Base-by-base conservation (phyloP, 2,329 filamentous ascomycete genomes). In the Didymella pomorum region DNA sequence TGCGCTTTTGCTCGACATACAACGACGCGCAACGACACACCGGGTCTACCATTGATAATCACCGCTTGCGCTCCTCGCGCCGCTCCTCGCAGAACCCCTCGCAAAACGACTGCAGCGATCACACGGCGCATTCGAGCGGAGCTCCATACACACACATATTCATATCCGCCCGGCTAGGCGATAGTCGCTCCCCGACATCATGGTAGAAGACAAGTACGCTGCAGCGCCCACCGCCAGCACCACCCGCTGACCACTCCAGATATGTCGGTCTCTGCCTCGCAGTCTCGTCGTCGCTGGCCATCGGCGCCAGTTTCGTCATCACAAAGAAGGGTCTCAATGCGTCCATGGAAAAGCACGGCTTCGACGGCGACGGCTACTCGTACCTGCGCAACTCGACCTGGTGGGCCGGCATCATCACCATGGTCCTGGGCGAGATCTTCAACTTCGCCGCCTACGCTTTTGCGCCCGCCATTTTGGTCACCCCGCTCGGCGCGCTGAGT, bases 391-490 rank as follows among this genome's bases (percentile, higher is more conserved):
- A 91, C 76, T 93, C 94, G n/a, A 84, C 94, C 70, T 99, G 95
- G 95, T 99, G 95, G 95, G 91, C 87, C 58, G 95, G 95, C 66
- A 97, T 98, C 68, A 81, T 89, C 52, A 53, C 71, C 96, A 92
- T 99, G 86, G 90, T 93, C 60, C 80, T 96, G 43, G 95, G 95
- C 73, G 95, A 99, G 80, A 82, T 97, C 58, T 96, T 93, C 80
- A 99, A 99, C 79, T 99, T 99, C 76, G 93, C 93, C 49, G 95
- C 95, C 62, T 99, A 99, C 76, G 95, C 95, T 8, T 99, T 98
- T 79, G 95, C 95, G 66, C 95, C 95, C 39, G 96, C 95, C n/a
- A 99, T 99, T 78, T 85, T 99, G 52, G 95, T 99, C 39, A 99
- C 95, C 5, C 95, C 95, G 25, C 83, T 99, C 23, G 95, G 95